Evolutionary conservation across 768 basidiomycete genomes (phyloP).

Genomic region (Hydnomerulius pinastri): DNA sequence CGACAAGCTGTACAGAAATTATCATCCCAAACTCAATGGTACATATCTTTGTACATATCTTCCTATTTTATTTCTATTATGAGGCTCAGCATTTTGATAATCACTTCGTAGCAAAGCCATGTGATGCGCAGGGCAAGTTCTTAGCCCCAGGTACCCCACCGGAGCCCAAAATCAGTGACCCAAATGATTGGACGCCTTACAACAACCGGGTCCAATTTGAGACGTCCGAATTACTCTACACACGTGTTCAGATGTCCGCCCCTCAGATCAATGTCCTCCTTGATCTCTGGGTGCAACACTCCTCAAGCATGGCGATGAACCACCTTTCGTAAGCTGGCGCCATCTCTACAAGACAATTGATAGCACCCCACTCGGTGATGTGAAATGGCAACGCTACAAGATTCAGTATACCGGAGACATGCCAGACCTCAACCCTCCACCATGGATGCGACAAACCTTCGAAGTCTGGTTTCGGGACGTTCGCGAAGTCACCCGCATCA

Average conservation of each 20-base stretch:
- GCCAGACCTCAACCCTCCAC: constrained; percentile 10
- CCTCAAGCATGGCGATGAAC: constrained; percentile 3
- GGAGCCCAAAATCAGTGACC: neutral
- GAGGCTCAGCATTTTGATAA: neutral
- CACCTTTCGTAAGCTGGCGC: constrained; percentile 25
- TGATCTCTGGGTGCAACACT: constrained; percentile 20
- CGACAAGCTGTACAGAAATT: constrained; percentile 1
- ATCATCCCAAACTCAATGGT: constrained; percentile 6
- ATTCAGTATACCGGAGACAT: constrained; percentile 17
- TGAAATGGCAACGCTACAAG: constrained; percentile 30
- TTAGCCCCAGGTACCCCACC: constrained; percentile 3
- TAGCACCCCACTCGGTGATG: constrained; percentile 23
- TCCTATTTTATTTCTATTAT: neutral
- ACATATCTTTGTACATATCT: neutral
- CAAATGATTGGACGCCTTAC: constrained; percentile 15
- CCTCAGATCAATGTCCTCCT: constrained; percentile 18
- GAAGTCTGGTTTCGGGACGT: constrained; percentile 31
- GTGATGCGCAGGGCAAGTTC: constrained; percentile 1
- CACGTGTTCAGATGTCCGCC: constrained; percentile 20
- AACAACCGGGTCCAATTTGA: constrained; percentile 15
- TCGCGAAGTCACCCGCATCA: constrained; percentile 13
- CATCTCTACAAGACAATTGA: constrained; percentile 31
- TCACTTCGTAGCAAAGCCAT: too few relatives aligned
- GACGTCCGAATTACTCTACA: constrained; percentile 20
- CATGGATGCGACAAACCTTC: constrained; percentile 30